Evolutionary conservation across 345 rosid species (phyloP), one percentile per base, ranked within the genome.

Genomic region (Cardamine occulta): DNA sequence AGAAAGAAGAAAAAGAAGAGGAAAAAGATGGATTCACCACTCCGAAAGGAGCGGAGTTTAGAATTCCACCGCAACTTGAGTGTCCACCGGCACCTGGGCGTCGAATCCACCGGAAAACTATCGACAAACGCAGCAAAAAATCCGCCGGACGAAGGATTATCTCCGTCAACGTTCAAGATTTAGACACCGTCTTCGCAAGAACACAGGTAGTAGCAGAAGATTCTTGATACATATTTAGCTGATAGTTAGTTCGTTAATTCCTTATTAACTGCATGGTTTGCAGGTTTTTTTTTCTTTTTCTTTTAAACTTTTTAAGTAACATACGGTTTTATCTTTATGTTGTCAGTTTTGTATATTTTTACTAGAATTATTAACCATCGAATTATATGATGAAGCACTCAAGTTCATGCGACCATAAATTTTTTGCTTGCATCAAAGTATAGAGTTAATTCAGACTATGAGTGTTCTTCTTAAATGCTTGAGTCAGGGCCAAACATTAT

Each of bases 71-170:
- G 55, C 37, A 23, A 17, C 15, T 37, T 4, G 26, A 26, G 23
- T 77, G 80, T 64, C 80, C 80, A 48, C 80, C 76, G n/a, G 76
- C 80, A 26, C 76, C 80, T 8, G 7, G 31, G 1, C 17, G 52
- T 6, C 3, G 18, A 4, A n/a, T 42, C 42, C 29, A 18, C 44
- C 75, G 60, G 52, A 64, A 63, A 14, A 55, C 26, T 29, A 70
- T 63, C 1, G n/a, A 53, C 6, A 77, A 77, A 57, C 75, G 45
- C 47, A 66, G 47, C 15, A 56, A 28, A 32, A 68, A 32, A 24
- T 14, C 52, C 15, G 1, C 64, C 14, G 64, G 65, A 0, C n/a
- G 56, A 35, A 61, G 49, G 17, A 68, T 32, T 61, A 12, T 56
- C 35, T 37, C 59, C 2, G 48, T 71, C 26, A 63, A 26, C 34